A percentile compares a stretch with the other conserved stretches of the same genome.
phyloP scores from a whole-genome alignment of 2,329 filamentous ascomycete genomes.

The Xylaria sp. region DNA sequence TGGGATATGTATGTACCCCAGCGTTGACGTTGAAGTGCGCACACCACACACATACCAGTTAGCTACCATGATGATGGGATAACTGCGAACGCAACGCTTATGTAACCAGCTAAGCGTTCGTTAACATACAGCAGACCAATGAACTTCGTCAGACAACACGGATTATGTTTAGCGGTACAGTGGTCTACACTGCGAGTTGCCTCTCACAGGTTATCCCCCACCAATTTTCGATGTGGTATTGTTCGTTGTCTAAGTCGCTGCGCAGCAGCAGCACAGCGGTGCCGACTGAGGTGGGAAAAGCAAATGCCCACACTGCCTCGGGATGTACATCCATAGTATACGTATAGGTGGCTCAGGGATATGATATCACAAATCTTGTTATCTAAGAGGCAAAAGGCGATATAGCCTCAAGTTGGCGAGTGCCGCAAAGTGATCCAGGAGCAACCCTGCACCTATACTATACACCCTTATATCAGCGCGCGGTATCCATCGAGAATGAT shows the following conservation, averaged over 20 bases:
- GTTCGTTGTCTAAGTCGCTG: too few species aligned
- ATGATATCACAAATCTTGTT: background rate
- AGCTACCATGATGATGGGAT: constrained; percentile 13
- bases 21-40: constrained; percentile 1
- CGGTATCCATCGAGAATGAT: background rate
- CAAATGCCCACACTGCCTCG: background rate
- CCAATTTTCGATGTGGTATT: background rate
- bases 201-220: background rate
- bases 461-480: background rate
- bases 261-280: background rate
- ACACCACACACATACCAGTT: constrained; percentile 2
- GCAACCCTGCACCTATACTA: constrained; percentile 1
- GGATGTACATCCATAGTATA: too few species aligned
- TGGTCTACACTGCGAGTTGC: background rate
- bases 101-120: background rate
- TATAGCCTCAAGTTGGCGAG: background rate
- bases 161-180: background rate
- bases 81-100: constrained; percentile 7
- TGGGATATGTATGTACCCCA: constrained; percentile 12
- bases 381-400: background rate
- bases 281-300: constrained; percentile 10
- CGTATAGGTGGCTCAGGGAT: background rate
- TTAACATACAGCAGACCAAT: constrained; percentile 11
- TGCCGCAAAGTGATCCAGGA: background rate
- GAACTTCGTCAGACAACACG: background rate